These are phyloP conservation scores for Prasinococcaceae sp. DNA, from an alignment of 139 green algal species.

Conservation along the genomic window DNA sequence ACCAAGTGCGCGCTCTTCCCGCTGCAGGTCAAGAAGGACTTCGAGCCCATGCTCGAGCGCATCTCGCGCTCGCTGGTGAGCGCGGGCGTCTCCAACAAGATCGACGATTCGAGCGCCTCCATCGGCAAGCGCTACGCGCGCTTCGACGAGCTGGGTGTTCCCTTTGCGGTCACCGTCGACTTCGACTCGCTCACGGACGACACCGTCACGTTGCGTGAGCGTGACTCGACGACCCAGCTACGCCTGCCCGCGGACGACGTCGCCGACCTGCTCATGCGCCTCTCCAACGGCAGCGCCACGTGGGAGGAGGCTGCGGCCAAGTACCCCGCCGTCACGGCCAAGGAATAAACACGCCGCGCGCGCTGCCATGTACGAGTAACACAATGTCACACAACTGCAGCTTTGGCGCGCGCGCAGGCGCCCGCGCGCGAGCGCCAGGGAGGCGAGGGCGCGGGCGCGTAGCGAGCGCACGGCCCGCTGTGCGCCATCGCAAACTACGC, in stretches of 20 bases:
- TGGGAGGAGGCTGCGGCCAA: conserved; percentile 58
- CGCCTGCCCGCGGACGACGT: conserved; percentile 59
- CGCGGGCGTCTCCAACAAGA: conserved; percentile 61
- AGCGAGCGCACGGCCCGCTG: no score
- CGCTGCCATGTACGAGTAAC: no score
- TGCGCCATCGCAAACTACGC: no score
- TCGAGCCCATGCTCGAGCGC: conserved; percentile 41
- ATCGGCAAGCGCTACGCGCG: conserved; percentile 87
- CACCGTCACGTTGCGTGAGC: conserved; percentile 84
- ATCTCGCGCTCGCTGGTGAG: conserved; percentile 38
- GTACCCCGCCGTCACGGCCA: conserved; percentile 61
- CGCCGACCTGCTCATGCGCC: conserved; percentile 36
- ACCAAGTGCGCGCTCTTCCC: conserved; percentile 93
- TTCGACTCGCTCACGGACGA: conserved; percentile 52
- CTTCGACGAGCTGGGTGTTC: conserved; percentile 86
- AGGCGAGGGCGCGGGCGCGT: no score
- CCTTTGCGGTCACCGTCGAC: conserved; percentile 92
- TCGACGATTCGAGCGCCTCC: conserved; percentile 77
- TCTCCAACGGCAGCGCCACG: conserved; percentile 39
- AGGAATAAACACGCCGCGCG: no score
- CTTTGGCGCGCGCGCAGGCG: no score
- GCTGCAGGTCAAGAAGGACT: conserved; percentile 47
- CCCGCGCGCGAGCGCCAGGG: no score
- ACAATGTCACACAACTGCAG: no score
- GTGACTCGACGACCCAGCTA: conserved; percentile 73